phyloP scores from a whole-genome alignment of 495 filamentous ascomycete species.

The Lasiosphaeria ovina region DNA sequence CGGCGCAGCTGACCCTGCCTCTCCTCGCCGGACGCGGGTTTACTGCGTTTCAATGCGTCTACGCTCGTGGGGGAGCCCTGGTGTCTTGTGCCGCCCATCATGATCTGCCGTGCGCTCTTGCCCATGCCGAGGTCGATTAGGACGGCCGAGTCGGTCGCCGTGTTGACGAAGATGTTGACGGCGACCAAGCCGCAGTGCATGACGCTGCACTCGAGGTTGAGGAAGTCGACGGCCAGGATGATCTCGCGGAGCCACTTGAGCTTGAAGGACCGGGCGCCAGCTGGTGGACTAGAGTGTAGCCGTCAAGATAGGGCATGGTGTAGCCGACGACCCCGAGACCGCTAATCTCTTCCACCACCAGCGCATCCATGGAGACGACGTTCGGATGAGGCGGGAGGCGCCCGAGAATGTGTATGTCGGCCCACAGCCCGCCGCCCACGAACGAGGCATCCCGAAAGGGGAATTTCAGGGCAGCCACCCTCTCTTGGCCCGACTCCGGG shows the following conservation, averaged over 20 bases:
- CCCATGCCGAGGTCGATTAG: slow-evolving; percentile 8
- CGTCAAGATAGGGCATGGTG: slow-evolving; percentile 4
- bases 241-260: slow-evolving; percentile 5
- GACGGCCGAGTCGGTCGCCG: slow-evolving; percentile 1
- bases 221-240: neutral
- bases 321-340: slow-evolving; percentile 10
- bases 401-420: slow-evolving; percentile 1
- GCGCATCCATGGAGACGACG: neutral
- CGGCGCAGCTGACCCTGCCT: too few relatives aligned
- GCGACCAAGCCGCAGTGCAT: neutral
- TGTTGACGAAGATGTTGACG: slow-evolving; percentile 5
- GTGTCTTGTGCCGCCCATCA: too few relatives aligned
- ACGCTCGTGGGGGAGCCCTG: too few relatives aligned
- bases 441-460: neutral
- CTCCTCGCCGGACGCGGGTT: too few relatives aligned
- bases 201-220: slow-evolving; percentile 3
- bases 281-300: neutral
- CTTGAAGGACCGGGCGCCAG: slow-evolving; percentile 7
- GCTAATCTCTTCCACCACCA: slow-evolving; percentile 9
- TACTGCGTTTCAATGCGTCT: too few relatives aligned
- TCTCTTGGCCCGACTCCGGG: too few relatives aligned
- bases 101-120: too few relatives aligned
- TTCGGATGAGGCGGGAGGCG: slow-evolving; percentile 7
- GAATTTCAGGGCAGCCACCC: too few relatives aligned
- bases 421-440: slow-evolving; percentile 3